Conservation (phyloP, 1,284 basidiomycete species). For the Leccinum angustisporum region DNA sequence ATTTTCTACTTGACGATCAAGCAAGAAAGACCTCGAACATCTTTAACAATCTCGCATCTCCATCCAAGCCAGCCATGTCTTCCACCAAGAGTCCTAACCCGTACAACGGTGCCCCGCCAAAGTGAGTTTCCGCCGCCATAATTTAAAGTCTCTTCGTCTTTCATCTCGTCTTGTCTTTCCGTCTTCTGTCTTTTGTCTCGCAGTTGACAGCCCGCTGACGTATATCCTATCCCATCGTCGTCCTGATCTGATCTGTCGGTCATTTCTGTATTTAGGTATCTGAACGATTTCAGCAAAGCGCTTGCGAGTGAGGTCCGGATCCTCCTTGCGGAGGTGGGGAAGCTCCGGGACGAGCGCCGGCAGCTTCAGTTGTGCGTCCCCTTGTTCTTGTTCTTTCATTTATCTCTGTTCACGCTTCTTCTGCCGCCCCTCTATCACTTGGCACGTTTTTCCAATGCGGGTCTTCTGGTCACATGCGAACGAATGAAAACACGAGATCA, state of each 20-base stretch:
- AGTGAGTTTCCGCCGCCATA: slow-evolving; percentile 23
- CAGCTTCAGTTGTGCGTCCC: slow-evolving; percentile 64
- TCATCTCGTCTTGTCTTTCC: not conserved
- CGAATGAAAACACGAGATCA: slow-evolving; percentile 26
- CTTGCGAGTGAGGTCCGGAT: slow-evolving; percentile 60
- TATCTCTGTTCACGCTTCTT: slow-evolving; percentile 1
- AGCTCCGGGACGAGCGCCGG: slow-evolving; percentile 69
- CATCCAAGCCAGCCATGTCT: slow-evolving; percentile 26
- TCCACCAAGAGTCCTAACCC: slow-evolving; percentile 34
- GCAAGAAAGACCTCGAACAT: not conserved
- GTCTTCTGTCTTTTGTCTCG: not conserved
- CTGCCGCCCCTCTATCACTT: slow-evolving; percentile 1
- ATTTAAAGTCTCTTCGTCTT: not conserved
- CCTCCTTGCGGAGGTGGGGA: slow-evolving; percentile 68
- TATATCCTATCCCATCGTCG: not conserved
- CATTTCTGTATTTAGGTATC: slow-evolving; percentile 43
- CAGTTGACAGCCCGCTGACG: slow-evolving; percentile 12
- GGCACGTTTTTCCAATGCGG: not conserved
- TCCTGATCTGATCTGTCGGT: slow-evolving; percentile 1
- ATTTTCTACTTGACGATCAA: not conserved
- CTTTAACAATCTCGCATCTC: not conserved
- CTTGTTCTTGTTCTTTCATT: not conserved
- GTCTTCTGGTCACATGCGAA: not conserved
- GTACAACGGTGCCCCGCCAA: slow-evolving; percentile 34
- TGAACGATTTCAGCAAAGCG: slow-evolving; percentile 70